These are phyloP conservation scores for Syzygium aqueum DNA, from an alignment of 345 rosid species.

Conservation along the genomic window DNA sequence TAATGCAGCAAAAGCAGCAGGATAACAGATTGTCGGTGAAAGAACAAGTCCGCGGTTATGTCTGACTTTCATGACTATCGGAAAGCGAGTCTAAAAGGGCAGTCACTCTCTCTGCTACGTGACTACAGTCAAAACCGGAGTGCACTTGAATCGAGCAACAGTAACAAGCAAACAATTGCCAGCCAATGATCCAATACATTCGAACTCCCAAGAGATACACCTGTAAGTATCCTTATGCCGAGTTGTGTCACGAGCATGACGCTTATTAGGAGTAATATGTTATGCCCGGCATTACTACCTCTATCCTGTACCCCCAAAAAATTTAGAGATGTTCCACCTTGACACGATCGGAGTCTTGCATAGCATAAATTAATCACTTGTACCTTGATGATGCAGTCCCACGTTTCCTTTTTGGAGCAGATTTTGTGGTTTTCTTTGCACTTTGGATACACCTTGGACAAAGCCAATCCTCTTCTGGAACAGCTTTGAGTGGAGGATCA, in stretches of 20 bases:
- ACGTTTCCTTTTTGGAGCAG: conserved; percentile 8
- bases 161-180: not conserved
- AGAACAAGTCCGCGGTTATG: not conserved
- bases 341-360: not conserved
- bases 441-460: conserved; percentile 30
- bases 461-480: conserved; percentile 71
- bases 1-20: not conserved
- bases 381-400: not conserved
- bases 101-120: not conserved
- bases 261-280: not conserved
- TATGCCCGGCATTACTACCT: not conserved
- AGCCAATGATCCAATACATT: not conserved
- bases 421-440: not conserved
- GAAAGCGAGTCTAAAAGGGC: not conserved
- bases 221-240: not conserved
- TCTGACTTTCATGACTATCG: not conserved
- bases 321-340: not conserved
- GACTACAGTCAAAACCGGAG: not conserved
- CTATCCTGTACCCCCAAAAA: not conserved
- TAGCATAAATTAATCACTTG: not conserved
- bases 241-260: not conserved
- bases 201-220: not conserved
- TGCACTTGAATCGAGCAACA: not conserved
- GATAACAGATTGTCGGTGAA: not conserved
- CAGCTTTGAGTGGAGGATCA: conserved; percentile 44